Base-by-base conservation (phyloP, 805 yeast genomes). In the Metschnikowia gelsemii region DNA sequence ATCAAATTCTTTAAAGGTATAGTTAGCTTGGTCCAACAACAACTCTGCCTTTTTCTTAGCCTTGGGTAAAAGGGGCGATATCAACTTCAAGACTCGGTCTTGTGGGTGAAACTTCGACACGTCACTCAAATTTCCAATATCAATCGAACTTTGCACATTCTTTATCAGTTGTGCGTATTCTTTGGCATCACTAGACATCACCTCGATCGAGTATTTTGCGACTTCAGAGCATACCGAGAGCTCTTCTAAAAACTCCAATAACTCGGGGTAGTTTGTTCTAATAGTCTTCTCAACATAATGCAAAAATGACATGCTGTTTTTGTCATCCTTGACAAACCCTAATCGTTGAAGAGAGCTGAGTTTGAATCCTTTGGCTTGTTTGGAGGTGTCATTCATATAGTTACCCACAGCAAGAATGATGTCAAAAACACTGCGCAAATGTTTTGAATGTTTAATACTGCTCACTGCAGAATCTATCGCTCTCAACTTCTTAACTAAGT, bases 351-450 rank as follows among this genome's bases (percentile, higher is more conserved):
- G 68, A 0, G 91, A 82, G 32, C 81, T 74, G 43, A 85, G 66
- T 52, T 76, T 82, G 61, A 85, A 84, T 16, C 95, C 95, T 24
- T 70, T 70, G 0, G 87, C 89, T 47, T 76, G 75, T 53, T 81
- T 84, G 3, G 82, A 70, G 5, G 72, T 62, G 53, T 82, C 88
- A 57, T 85, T 85, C 93, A 85, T 85, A 52, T 77, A 84, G 53
- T 85, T 85, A 47, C 93, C 95, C 42, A 85, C 78, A 11, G 81
- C 80, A 50, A 82, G 76, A 46, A 85, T 82, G 31, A 85, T 76
- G 47, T 76, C 80, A 45, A 85, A 73, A 2, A 84, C 75, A 39
- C 72, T 70, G 47, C 78, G 72, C 54, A 85, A 71, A 27, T 78
- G 72, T 13, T 67, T 53, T 0, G 88, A 82, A 11, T 68, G 63